Percentiles rank a stretch among this genome's conserved stretches.
Evolutionary conservation across 805 yeast genomes (phyloP).

Genomic region (Wickerhamiella hasegawae): DNA sequence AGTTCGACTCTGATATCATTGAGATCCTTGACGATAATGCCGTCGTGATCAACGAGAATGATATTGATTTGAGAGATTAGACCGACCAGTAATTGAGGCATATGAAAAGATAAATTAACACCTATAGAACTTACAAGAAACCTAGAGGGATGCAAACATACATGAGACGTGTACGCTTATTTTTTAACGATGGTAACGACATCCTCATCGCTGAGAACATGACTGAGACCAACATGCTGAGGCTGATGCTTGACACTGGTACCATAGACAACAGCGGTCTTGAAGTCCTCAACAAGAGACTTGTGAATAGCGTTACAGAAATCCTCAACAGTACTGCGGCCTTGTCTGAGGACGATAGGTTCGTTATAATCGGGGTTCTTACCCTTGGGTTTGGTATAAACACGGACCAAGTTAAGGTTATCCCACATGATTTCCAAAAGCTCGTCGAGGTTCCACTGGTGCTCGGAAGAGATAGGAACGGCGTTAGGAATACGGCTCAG

Average conservation of each 20-base stretch:
- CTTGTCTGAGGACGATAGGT: slow-evolving; percentile 81
- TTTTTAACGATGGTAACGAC: slow-evolving; percentile 83
- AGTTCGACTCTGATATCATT: neutral
- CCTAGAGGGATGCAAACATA: too few relatives aligned
- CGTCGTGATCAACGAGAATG: neutral
- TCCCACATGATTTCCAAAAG: slow-evolving; percentile 93
- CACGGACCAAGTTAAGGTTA: slow-evolving; percentile 75
- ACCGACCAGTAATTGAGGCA: too few relatives aligned
- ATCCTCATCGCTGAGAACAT: slow-evolving; percentile 83
- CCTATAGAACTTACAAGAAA: too few relatives aligned
- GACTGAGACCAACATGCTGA: slow-evolving; percentile 81
- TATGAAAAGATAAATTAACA: too few relatives aligned
- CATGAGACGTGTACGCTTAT: too few relatives aligned
- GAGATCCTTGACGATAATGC: neutral
- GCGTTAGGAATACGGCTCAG: slow-evolving; percentile 90
- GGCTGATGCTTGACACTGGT: slow-evolving; percentile 90
- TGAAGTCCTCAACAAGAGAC: slow-evolving; percentile 82
- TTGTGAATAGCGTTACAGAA: slow-evolving; percentile 95
- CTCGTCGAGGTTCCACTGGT: slow-evolving; percentile 96
- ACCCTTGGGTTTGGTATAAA: slow-evolving; percentile 95
- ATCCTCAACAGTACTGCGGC: slow-evolving; percentile 76
- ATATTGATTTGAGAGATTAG: neutral
- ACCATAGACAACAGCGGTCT: slow-evolving; percentile 86
- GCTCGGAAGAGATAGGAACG: slow-evolving; percentile 89
- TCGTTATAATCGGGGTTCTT: slow-evolving; percentile 83